phyloP scores from a whole-genome alignment of 345 rosid genomes.

The Murraya koenigii region DNA sequence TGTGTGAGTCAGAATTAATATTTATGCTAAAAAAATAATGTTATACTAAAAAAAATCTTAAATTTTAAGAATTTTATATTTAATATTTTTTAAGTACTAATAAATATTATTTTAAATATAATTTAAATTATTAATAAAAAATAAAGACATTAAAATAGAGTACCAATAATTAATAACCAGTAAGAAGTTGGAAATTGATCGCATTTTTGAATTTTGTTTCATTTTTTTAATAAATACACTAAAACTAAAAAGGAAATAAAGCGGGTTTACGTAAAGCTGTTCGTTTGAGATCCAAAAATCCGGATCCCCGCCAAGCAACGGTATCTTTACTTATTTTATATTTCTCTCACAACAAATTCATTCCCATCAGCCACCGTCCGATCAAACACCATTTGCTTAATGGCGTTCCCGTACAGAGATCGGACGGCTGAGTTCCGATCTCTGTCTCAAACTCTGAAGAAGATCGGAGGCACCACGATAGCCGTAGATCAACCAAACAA shows the following conservation, averaged over 20 bases:
- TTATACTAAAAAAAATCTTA: too few relatives aligned
- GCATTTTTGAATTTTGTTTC: neutral
- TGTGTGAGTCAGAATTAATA: too few relatives aligned
- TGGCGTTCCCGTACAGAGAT: slow-evolving; percentile 67
- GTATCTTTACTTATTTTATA: neutral
- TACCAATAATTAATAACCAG: too few relatives aligned
- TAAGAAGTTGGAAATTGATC: too few relatives aligned
- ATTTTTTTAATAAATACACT: neutral
- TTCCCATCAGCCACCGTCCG: neutral
- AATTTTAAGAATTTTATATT: too few relatives aligned
- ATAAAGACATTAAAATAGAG: too few relatives aligned
- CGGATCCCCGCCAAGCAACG: slow-evolving; percentile 5
- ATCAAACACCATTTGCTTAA: slow-evolving; percentile 14
- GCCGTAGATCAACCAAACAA: slow-evolving; percentile 22
- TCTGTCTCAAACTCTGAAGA: slow-evolving; percentile 61
- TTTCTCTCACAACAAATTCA: neutral
- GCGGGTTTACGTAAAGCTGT: neutral
- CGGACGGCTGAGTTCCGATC: slow-evolving; percentile 84
- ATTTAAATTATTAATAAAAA: too few relatives aligned
- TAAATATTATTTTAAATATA: too few relatives aligned
- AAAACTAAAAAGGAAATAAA: neutral
- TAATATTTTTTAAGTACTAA: too few relatives aligned
- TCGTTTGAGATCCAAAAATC: neutral
- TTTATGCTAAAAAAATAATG: too few relatives aligned
- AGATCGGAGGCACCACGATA: slow-evolving; percentile 49